These are phyloP conservation scores for Oxytropis ochrocephala DNA, from an alignment of 306 rosid genomes.

Conservation along the genomic window DNA sequence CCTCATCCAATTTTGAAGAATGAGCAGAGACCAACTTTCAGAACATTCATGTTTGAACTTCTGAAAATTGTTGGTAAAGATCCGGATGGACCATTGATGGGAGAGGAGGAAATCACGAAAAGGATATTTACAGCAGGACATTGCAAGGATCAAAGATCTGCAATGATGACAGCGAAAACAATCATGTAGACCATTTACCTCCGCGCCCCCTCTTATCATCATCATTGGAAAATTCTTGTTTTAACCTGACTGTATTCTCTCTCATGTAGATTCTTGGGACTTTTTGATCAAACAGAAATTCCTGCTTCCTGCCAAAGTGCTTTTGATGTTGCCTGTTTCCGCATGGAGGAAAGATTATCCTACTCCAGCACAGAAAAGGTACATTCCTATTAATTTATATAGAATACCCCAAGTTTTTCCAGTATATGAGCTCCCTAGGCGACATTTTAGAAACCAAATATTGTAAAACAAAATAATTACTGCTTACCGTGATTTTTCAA, in stretches of 20 bases:
- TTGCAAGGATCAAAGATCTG: conserved; percentile 58
- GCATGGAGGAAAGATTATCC: conserved; percentile 79
- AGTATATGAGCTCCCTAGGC: not conserved
- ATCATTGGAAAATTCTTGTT: not conserved
- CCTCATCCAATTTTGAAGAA: conserved; percentile 50
- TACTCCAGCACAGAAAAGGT: conserved; percentile 78
- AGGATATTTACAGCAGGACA: conserved; percentile 48
- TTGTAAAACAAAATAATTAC: not conserved
- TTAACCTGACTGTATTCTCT: not conserved
- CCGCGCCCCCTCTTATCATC: not conserved
- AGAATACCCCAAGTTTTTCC: not conserved
- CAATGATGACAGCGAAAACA: conserved; percentile 72
- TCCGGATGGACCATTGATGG: conserved; percentile 25
- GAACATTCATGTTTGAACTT: conserved; percentile 57
- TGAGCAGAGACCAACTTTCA: conserved; percentile 50
- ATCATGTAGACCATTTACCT: conserved; percentile 44
- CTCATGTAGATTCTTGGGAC: conserved; percentile 69
- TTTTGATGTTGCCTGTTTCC: conserved; percentile 64
- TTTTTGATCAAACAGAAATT: conserved; percentile 59
- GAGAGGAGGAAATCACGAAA: conserved; percentile 54
- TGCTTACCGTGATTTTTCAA: not conserved
- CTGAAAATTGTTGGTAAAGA: conserved; percentile 37
- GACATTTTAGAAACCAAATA: not conserved
- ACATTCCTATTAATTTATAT: conserved; percentile 2
- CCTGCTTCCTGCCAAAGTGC: conserved; percentile 78